Evolutionary conservation across 31 red algal species (phyloP).

Genomic region (Odonthalia washingtoniensis): DNA sequence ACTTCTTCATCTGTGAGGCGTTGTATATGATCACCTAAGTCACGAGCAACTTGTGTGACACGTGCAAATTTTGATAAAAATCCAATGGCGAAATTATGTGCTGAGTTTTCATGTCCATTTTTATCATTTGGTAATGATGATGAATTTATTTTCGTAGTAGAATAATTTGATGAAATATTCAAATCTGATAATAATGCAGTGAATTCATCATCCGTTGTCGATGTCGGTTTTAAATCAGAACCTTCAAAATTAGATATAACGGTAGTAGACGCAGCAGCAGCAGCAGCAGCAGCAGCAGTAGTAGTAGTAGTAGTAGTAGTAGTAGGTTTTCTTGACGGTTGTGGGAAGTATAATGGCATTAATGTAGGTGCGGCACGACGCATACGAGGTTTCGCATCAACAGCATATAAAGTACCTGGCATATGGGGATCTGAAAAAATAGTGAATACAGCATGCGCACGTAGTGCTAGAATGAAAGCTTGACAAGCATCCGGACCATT

Average conservation of each 20-base stretch:
- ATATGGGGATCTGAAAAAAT: conserved; percentile 17
- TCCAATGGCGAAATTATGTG: conserved; percentile 45
- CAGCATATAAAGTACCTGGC: conserved; percentile 45
- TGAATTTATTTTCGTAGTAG: neutral
- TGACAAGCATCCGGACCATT: conserved; percentile 70
- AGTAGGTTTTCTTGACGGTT: too few species aligned
- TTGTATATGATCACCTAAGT: conserved; percentile 60
- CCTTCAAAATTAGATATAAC: neutral
- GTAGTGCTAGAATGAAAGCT: conserved; percentile 48
- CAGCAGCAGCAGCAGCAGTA: too few species aligned
- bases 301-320: too few species aligned
- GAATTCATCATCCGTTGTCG: conserved; percentile 16
- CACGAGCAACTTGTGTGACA: conserved; percentile 67
- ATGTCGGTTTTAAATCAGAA: neutral
- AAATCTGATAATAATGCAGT: conserved; percentile 27
- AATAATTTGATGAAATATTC: neutral
- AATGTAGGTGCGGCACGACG: conserved; percentile 57
- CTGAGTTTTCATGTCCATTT: neutral
- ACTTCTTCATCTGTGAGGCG: conserved; percentile 50
- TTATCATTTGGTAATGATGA: neutral
- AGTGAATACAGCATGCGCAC: conserved; percentile 17
- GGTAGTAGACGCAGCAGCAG: neutral
- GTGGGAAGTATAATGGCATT: neutral
- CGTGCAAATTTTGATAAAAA: conserved; percentile 70
- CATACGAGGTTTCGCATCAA: conserved; percentile 60